A percentile compares a stretch with the other conserved stretches of the same genome.
Evolutionary conservation across 345 rosid species (phyloP).

Genomic region (Eucalyptus victrix): DNA sequence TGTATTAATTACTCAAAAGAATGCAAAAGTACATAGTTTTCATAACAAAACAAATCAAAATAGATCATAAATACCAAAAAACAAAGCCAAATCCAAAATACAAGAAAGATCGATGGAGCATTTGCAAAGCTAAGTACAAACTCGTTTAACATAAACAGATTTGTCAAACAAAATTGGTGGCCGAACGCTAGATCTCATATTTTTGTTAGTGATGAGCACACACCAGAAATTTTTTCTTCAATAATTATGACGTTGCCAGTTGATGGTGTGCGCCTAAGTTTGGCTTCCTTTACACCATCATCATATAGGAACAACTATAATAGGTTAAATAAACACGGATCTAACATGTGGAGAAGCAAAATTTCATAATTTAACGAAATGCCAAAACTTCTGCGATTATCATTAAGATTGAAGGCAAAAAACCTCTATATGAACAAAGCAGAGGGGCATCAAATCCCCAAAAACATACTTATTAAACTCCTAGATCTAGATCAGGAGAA

Average conservation of each 20-base stretch:
- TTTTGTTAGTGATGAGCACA: too few species aligned
- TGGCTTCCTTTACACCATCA: accelerated
- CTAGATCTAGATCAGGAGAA: too few species aligned
- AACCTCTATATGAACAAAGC: accelerated
- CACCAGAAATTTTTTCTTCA: too few species aligned
- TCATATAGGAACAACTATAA: accelerated
- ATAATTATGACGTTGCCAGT: accelerated
- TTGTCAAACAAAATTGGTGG: accelerated
- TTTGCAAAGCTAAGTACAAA: too few species aligned
- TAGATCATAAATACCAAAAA: too few species aligned
- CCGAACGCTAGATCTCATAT: accelerated
- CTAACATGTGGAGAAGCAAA: too few species aligned
- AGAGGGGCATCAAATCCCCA: accelerated
- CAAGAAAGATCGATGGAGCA: too few species aligned
- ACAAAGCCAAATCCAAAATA: too few species aligned
- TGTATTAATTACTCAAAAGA: too few species aligned
- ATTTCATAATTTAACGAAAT: accelerated
- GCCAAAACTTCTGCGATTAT: accelerated
- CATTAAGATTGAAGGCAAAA: accelerated
- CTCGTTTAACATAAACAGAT: accelerated
- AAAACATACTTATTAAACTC: too few species aligned
- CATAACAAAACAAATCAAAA: too few species aligned
- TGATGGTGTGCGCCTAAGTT: accelerated
- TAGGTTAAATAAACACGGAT: accelerated
- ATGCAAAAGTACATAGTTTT: too few species aligned